Evolutionary conservation across 345 rosid genomes (phyloP).

Genomic region (Corymbia maculata): DNA sequence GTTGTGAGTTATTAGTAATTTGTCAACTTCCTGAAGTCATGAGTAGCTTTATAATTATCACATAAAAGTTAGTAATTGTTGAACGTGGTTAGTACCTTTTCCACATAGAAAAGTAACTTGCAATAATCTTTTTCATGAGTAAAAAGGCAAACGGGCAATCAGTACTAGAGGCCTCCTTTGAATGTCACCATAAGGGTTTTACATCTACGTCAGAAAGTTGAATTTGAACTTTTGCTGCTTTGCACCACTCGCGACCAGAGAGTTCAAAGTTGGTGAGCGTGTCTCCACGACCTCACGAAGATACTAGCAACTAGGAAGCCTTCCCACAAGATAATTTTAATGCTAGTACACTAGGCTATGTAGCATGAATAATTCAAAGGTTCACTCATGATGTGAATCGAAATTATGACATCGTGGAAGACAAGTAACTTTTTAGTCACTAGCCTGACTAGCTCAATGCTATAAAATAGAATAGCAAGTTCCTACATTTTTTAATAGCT

Average conservation of each 20-base stretch:
- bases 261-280: background rate
- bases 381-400: background rate
- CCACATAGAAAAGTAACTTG: background rate
- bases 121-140: background rate
- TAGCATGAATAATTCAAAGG: background rate
- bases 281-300: background rate
- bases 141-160: background rate
- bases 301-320: background rate
- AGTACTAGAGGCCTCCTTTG: background rate
- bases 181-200: background rate
- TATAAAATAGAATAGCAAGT: background rate
- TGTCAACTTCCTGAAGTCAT: background rate
- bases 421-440: background rate
- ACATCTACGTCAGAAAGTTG: background rate
- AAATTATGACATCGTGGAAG: background rate
- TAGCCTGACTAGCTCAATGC: background rate
- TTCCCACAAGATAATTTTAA: accelerated
- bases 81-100: background rate
- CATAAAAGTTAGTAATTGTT: background rate
- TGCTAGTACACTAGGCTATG: accelerated
- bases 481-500: background rate
- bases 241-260: background rate
- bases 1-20: background rate
- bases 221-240: background rate
- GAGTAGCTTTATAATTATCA: background rate